Percentiles rank a stretch among this genome's conserved stretches.
Evolutionary conservation across 805 yeast genomes (phyloP).

Genomic region (Candida pini): DNA sequence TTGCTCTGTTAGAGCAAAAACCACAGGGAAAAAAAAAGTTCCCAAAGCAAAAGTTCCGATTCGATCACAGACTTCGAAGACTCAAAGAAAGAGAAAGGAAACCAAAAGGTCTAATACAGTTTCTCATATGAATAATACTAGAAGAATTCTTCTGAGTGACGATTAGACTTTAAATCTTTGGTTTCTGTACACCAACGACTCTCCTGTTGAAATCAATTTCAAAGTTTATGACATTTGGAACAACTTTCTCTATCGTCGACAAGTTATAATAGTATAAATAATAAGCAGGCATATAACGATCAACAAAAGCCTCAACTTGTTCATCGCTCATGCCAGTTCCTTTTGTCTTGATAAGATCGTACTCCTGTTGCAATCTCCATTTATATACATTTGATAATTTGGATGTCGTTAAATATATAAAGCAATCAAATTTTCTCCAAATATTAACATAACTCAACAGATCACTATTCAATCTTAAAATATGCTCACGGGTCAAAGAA

Average conservation of each 20-base stretch:
- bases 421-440: slow-evolving; percentile 56
- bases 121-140: neutral
- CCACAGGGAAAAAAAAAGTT: too few relatives aligned
- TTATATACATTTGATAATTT: slow-evolving; percentile 56
- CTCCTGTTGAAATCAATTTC: slow-evolving; percentile 16
- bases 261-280: slow-evolving; percentile 49
- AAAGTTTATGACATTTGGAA: slow-evolving; percentile 7
- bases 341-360: slow-evolving; percentile 40
- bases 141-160: neutral
- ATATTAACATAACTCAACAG: slow-evolving; percentile 44
- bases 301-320: slow-evolving; percentile 63
- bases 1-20: too few relatives aligned
- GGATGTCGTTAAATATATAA: slow-evolving; percentile 58
- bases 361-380: slow-evolving; percentile 82
- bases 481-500: slow-evolving; percentile 11
- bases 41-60: too few relatives aligned
- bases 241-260: slow-evolving; percentile 2
- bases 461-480: slow-evolving; percentile 43
- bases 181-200: slow-evolving; percentile 1
- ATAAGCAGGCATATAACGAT: slow-evolving; percentile 84
- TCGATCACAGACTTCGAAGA: too few relatives aligned
- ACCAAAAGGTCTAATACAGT: too few relatives aligned
- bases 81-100: neutral
- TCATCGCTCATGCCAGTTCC: slow-evolving; percentile 81
- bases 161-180: neutral